Evolutionary conservation across 441 rosid species (phyloP).

Genomic region (Gossypium schwendimanii): DNA sequence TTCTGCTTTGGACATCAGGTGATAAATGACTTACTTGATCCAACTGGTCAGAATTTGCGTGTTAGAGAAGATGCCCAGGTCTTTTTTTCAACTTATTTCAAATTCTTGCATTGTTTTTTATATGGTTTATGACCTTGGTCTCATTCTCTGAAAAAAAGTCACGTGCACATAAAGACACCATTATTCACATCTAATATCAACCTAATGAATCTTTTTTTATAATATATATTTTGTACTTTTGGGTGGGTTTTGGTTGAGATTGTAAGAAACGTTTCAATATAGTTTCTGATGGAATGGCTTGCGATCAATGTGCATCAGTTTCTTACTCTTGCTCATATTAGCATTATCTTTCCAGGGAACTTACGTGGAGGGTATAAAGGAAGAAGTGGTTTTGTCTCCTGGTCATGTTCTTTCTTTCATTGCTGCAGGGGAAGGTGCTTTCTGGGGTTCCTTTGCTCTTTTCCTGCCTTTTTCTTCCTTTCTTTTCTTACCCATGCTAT

Average conservation of each 20-base stretch:
- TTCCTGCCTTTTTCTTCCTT: not conserved
- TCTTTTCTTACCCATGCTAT: not conserved
- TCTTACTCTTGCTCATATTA: not conserved
- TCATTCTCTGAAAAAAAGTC: not conserved
- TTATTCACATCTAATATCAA: not conserved
- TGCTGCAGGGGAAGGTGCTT: constrained; percentile 98
- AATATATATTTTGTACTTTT: not conserved
- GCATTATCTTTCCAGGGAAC: constrained; percentile 59
- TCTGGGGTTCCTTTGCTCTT: not conserved
- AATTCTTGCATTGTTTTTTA: constrained; percentile 4
- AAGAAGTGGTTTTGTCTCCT: constrained; percentile 98
- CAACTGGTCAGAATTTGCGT: constrained; percentile 95
- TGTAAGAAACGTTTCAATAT: not conserved
- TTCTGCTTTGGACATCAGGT: constrained; percentile 47
- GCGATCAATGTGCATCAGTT: not conserved
- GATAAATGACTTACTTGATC: constrained; percentile 97
- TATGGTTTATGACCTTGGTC: not conserved
- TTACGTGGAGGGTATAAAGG: constrained; percentile 96
- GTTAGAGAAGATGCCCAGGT: constrained; percentile 98
- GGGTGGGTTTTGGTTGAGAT: not conserved
- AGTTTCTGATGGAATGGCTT: not conserved
- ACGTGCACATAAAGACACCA: not conserved
- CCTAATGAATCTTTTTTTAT: not conserved
- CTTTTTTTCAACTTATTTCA: constrained; percentile 8
- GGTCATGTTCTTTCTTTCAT: constrained; percentile 97